Base-by-base conservation (phyloP, 495 filamentous ascomycete genomes). In the Neurospora sublineolata region DNA sequence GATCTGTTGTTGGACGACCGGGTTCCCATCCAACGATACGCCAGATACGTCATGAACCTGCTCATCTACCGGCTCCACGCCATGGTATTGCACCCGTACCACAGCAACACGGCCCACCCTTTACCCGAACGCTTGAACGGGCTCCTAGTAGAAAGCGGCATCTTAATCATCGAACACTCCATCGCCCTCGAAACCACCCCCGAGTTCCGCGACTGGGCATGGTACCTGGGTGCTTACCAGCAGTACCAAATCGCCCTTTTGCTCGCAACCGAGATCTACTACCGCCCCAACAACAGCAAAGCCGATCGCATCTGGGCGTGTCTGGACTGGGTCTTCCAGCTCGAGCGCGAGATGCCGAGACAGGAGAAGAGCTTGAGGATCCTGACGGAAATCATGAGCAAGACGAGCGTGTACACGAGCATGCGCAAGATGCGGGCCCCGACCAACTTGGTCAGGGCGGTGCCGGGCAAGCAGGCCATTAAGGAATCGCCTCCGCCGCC, bases 321-420 rank as follows among this genome's bases (percentile, higher is more conserved):
- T 72, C 82, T 93, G 12, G 89, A 92, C 75, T 92, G 89, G 76
- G 88, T 91, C 60, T 93, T 92, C 74, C 84, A 87, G 39, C 79
- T 89, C n/a, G 84, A 88, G 12, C 74, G 80, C 1, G 81, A 83
- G 67, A 75, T 86, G 37, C 73, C 84, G 30, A 79, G 80, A 10
- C 79, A 82, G 40, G 67, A 79, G 7, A 85, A 84, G 76, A 78
- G 77, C 44, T 9, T 80, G n/a, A 72, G 76, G 18, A 78, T 85
- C 14, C 76, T 85, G 20, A 75, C 73, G 7, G 82, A 84, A 64
- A 83, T 85, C 69, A 75, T 76, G 73, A 68, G 52, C 16, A 84
- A 83, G 72, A 82, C 83, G 20, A 75, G 75, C 16, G 68, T 82
- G 20, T 85, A 85, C 70, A 78, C 78, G 76, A 72, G 73, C 20